Evolutionary conservation across 257 asterid genomes (phyloP), one percentile per base, ranked within the genome.

Genomic region (Scutellaria barbata): DNA sequence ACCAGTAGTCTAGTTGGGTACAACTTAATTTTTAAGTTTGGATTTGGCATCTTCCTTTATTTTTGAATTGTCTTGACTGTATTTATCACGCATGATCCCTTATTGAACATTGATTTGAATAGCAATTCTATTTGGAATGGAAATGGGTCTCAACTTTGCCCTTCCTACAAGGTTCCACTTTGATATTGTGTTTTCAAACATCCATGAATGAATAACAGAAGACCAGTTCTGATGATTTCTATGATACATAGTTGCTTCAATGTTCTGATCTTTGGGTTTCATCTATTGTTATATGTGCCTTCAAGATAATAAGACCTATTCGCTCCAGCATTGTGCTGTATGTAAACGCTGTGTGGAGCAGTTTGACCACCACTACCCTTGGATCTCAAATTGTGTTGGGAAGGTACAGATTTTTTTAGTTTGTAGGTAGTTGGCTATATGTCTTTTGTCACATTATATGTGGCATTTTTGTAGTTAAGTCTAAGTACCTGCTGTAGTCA

Each of bases 311-410:
- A 84, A 83, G 99, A 73, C 96, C 99, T 35, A 86, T 91, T 69
- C 97, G 99, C 79, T 91, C 99, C 54, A 94, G 90, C 99, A 94
- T 79, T 94, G 99, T 79, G 89, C 96, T 11, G 72, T 85, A 63
- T 94, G 99, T 82, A 85, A 90, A 58, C 89, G 87, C 72, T 94
- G 99, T 63, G 99, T 91, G 76, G 99, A 91, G 81, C 98, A 94
- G 83, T 94, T 94, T 79, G 99, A 94, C 82, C 98, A 94, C 79
- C 99, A 94, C 78, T 94, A 98, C 74, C 99, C 98, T 52, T 94
- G 99, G 98, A 84, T 94, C 84, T 91, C 99, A 71, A 94, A 94
- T 77, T 94, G 99, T 77, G 99, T 94, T 69, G 97, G 97, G 45
- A 94, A 91, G 99, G 99, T 94, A 84, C 63, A 25, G 7, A 57